Evolutionary conservation across 495 filamentous ascomycete genomes (phyloP).

Genomic region (Cercophora scortea): DNA sequence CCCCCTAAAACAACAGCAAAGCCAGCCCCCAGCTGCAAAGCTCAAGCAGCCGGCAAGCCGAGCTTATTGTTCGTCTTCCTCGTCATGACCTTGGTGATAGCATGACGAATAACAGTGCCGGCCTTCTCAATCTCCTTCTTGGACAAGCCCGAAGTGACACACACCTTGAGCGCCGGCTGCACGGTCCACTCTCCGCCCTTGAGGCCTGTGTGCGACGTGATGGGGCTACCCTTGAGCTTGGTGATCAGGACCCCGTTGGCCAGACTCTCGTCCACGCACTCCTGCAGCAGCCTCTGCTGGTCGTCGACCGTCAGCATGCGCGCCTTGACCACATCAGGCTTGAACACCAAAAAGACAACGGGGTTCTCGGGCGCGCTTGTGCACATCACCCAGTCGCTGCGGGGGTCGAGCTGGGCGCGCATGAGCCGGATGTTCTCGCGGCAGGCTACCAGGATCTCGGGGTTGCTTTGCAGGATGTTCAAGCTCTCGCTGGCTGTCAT

Average conservation of each 20-base stretch:
- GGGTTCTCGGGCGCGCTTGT: constrained; percentile 81
- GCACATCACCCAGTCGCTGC: constrained; percentile 86
- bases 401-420: constrained; percentile 79
- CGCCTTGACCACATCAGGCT: constrained; percentile 69
- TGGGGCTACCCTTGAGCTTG: constrained; percentile 68
- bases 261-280: constrained; percentile 84
- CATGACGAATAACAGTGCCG: constrained; percentile 79
- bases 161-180: constrained; percentile 79
- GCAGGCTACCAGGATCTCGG: constrained; percentile 65
- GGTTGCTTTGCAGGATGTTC: constrained; percentile 71
- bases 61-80: constrained; percentile 38
- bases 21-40: not conserved
- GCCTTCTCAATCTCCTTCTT: constrained; percentile 95
- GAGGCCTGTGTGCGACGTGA: constrained; percentile 42
- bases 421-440: constrained; percentile 77
- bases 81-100: constrained; percentile 79
- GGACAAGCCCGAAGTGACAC: constrained; percentile 75
- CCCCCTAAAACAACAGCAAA: too few species aligned
- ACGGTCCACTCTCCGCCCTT: constrained; percentile 60
- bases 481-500: constrained; percentile 90
- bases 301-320: constrained; percentile 60
- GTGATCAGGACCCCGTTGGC: constrained; percentile 84
- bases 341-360: constrained; percentile 75
- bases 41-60: constrained; percentile 4
- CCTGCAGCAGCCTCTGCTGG: constrained; percentile 79